Evolutionary conservation across 306 rosid species (phyloP).

Genomic region (Comarum palustre): DNA sequence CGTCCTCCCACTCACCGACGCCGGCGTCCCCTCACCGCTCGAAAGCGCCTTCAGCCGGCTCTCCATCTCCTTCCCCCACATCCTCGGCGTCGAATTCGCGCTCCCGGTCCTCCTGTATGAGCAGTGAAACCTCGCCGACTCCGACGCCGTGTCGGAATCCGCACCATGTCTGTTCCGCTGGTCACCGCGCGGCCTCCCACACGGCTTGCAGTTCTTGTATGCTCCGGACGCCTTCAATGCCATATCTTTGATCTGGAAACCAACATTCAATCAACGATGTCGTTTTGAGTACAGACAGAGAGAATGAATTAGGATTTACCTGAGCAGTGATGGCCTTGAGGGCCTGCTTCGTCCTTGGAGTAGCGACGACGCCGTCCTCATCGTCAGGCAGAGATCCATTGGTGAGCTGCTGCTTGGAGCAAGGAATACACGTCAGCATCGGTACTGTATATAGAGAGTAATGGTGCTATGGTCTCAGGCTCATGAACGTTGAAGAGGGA

Average conservation of each 20-base stretch:
- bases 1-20: constrained; percentile 74
- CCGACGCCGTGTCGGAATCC: constrained; percentile 76
- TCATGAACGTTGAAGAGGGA: constrained; percentile 34
- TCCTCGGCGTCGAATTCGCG: constrained; percentile 77
- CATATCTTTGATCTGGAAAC: constrained; percentile 88
- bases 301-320: constrained; percentile 34
- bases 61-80: constrained; percentile 89
- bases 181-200: constrained; percentile 63
- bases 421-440: constrained; percentile 93
- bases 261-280: background rate
- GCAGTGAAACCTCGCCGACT: constrained; percentile 72
- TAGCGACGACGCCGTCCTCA: constrained; percentile 56
- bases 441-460: too few species aligned
- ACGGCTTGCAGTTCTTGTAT: constrained; percentile 88
- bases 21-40: constrained; percentile 93
- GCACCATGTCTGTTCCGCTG: constrained; percentile 48
- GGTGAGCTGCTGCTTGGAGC: constrained; percentile 86
- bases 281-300: background rate
- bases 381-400: constrained; percentile 87
- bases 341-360: constrained; percentile 85
- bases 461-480: background rate
- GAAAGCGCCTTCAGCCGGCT: constrained; percentile 72
- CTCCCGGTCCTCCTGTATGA: constrained; percentile 76
- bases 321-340: constrained; percentile 83
- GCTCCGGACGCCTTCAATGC: constrained; percentile 97